These are phyloP conservation scores for Brassica carinata DNA, from an alignment of 345 rosid species.

Conservation along the genomic window DNA sequence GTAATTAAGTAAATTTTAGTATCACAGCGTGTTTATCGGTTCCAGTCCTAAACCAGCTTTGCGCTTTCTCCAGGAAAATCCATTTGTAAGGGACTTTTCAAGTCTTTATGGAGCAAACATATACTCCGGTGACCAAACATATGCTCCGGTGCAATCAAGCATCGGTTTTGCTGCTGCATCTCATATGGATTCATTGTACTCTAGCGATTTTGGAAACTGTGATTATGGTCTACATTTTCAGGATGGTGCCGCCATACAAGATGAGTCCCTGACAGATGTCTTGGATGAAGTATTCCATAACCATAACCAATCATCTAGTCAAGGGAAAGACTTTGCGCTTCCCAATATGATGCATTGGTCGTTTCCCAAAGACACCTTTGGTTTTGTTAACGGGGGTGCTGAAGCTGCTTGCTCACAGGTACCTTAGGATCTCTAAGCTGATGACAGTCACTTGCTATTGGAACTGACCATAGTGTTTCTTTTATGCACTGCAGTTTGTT, in stretches of 20 bases:
- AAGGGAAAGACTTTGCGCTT: slow-evolving; percentile 37
- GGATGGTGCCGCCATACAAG: slow-evolving; percentile 63
- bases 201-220: slow-evolving; percentile 70
- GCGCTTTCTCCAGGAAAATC: slow-evolving; percentile 44
- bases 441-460: neutral
- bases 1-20: slow-evolving; percentile 37
- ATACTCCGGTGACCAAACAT: slow-evolving; percentile 46
- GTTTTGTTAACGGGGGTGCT: slow-evolving; percentile 15
- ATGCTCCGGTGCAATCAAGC: slow-evolving; percentile 50
- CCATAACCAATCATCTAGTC: slow-evolving; percentile 47
- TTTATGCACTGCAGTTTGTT: slow-evolving; percentile 31
- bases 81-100: slow-evolving; percentile 29
- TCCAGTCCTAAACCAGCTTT: slow-evolving; percentile 2
- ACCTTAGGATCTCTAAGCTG: neutral
- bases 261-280: slow-evolving; percentile 51
- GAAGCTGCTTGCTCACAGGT: slow-evolving; percentile 55
- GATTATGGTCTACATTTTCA: slow-evolving; percentile 48
- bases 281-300: slow-evolving; percentile 58
- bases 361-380: slow-evolving; percentile 31
- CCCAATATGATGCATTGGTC: slow-evolving; percentile 42
- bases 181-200: slow-evolving; percentile 58
- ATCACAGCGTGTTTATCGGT: neutral
- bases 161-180: slow-evolving; percentile 44
- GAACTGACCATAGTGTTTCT: slow-evolving; percentile 26
- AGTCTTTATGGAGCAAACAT: slow-evolving; percentile 29